Evolutionary conservation across 768 basidiomycete genomes (phyloP).

Genomic region (Tricholomella constricta): DNA sequence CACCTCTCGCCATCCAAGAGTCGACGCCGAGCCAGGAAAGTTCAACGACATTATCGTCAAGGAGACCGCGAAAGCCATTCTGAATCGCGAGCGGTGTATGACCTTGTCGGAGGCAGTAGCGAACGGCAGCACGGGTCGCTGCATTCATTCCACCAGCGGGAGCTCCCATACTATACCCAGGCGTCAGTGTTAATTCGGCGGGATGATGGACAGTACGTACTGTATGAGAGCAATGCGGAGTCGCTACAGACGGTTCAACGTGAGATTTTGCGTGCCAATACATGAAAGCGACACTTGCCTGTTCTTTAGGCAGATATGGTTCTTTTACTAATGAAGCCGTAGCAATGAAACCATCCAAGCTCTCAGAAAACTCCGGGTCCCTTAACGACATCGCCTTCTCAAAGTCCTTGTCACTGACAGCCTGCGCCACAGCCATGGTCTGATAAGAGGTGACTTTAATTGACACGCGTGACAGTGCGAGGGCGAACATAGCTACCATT

Average conservation of each 20-base stretch:
- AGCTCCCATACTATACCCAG: conserved; percentile 77
- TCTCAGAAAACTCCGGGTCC: conserved; percentile 90
- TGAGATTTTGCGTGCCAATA: background rate
- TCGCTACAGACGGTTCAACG: conserved; percentile 44
- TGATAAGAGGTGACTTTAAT: conserved; percentile 31
- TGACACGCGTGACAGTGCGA: conserved; percentile 3
- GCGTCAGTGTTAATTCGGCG: background rate
- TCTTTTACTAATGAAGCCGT: conserved; percentile 65
- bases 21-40: conserved; percentile 97
- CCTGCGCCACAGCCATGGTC: conserved; percentile 85
- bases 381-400: conserved; percentile 83
- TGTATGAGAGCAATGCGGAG: conserved; percentile 85
- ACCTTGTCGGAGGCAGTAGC: conserved; percentile 90
- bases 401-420: conserved; percentile 84
- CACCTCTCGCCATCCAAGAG: conserved; percentile 93
- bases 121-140: conserved; percentile 90
- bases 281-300: conserved; percentile 35
- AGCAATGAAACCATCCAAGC: conserved; percentile 79
- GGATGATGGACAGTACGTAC: conserved; percentile 47
- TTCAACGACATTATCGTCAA: conserved; percentile 85
- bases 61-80: conserved; percentile 94
- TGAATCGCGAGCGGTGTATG: conserved; percentile 92
- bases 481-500: conserved; percentile 50
- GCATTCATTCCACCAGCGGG: conserved; percentile 99
- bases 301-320: conserved; percentile 49